A percentile compares a stretch with the other conserved stretches of the same genome.
These are phyloP conservation scores for Debaryomyces sp. DNA, from an alignment of 1,139 yeast genomes.

Conservation along the genomic window DNA sequence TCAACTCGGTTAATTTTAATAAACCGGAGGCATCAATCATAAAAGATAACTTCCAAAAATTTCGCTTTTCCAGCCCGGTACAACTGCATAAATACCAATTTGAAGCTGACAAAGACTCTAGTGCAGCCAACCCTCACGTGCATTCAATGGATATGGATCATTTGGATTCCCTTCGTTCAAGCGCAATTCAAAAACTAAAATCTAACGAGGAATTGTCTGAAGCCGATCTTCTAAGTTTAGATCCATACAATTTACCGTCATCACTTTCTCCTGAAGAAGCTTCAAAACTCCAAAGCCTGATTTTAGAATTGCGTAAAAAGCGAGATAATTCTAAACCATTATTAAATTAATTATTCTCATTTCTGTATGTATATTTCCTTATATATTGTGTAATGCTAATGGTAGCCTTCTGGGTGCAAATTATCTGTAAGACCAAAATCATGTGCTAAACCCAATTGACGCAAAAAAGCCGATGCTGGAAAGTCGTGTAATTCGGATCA, in stretches of 20 bases:
- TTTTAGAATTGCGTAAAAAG: conserved; percentile 3
- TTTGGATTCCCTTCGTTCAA: conserved; percentile 6
- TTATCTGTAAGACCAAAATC: background rate
- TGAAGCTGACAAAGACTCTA: conserved; percentile 4
- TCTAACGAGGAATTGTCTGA: conserved; percentile 3
- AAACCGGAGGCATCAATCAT: conserved; percentile 12
- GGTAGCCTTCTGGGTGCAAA: conserved; percentile 6
- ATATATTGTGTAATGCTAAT: background rate
- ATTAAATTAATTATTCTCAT: background rate
- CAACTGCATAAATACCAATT: conserved; percentile 3
- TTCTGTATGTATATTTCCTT: background rate
- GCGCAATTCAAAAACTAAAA: background rate
- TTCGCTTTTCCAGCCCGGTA: conserved; percentile 7
- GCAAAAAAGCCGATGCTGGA: background rate
- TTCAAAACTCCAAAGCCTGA: background rate
- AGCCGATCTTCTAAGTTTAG: background rate
- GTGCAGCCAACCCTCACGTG: background rate
- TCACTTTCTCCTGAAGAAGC: background rate
- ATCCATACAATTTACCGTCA: conserved; percentile 3
- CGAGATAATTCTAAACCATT: background rate
- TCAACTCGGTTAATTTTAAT: conserved; percentile 12
- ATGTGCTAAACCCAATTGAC: background rate
- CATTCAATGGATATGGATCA: conserved; percentile 8
- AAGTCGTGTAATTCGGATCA: conserved; percentile 4
- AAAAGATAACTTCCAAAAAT: conserved; percentile 14